A percentile compares a stretch with the other conserved stretches of the same genome.
Conservation (phyloP, 345 rosid genomes). For the Ceriops zippeliana region DNA sequence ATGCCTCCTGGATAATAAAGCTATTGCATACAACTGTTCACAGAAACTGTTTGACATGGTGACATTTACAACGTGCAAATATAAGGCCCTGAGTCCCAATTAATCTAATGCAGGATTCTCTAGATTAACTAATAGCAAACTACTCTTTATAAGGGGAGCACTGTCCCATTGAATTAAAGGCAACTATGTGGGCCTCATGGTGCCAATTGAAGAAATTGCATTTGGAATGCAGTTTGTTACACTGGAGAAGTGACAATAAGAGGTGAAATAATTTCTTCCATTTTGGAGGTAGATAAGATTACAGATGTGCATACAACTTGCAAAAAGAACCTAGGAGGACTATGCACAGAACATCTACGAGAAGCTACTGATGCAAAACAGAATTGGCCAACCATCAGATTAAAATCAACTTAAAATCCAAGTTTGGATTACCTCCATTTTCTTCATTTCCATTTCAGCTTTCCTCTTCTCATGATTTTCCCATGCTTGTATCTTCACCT, state of each 20-base stretch:
- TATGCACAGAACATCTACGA: background rate
- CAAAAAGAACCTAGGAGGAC: no score
- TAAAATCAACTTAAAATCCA: background rate
- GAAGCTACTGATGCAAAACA: constrained; percentile 9
- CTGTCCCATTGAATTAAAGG: no score
- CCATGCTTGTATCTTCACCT: constrained; percentile 94
- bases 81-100: no score
- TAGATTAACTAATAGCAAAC: no score
- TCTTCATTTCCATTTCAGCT: constrained; percentile 92
- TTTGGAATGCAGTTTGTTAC: background rate
- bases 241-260: background rate
- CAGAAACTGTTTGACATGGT: no score
- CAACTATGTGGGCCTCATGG: no score
- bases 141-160: no score
- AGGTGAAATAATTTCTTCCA: constrained; percentile 1
- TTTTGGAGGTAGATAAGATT: background rate
- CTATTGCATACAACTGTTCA: no score
- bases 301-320: background rate
- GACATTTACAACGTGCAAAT: no score
- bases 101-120: no score
- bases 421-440: constrained; percentile 60
- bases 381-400: background rate
- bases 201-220: background rate
- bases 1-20: no score
- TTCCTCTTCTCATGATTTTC: constrained; percentile 92